phyloP scores from a whole-genome alignment of 176 grass and related monocot species.

The Olyra latifolia region DNA sequence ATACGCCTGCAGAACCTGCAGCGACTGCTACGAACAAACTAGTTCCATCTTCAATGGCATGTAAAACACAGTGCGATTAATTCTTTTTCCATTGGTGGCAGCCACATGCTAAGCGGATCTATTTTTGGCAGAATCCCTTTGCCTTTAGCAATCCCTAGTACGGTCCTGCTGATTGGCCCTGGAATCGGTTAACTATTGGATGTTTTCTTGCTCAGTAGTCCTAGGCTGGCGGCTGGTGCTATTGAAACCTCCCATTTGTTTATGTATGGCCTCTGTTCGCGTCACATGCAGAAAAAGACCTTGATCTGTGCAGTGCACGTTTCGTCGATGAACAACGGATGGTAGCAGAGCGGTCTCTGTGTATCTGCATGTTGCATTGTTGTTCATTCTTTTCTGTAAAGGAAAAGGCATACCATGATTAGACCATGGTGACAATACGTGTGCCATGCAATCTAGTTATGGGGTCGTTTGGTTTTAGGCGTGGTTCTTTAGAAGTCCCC shows the following conservation, averaged over 20 bases:
- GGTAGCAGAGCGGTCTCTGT: neutral
- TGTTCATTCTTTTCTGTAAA: neutral
- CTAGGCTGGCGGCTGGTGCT: neutral
- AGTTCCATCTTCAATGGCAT: neutral
- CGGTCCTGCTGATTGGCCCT: too few species aligned
- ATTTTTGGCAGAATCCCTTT: neutral
- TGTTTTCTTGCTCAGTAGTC: slow-evolving; percentile 5
- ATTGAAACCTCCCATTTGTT: neutral
- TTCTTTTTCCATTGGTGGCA: neutral
- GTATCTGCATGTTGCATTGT: neutral
- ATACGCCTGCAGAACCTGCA: neutral
- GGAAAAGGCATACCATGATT: neutral
- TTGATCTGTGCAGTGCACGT: neutral
- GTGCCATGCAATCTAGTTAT: neutral
- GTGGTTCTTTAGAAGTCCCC: too few species aligned
- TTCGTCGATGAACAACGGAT: neutral
- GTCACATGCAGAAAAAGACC: neutral
- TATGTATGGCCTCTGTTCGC: neutral
- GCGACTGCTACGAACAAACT: neutral
- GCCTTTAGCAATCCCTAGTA: neutral
- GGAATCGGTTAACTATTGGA: neutral
- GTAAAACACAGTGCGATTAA: neutral
- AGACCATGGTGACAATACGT: neutral
- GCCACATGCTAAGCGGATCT: slow-evolving; percentile 5
- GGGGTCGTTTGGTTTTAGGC: too few species aligned